Conservation (phyloP, 179 eudicot genomes). For the Silene vulgaris region DNA sequence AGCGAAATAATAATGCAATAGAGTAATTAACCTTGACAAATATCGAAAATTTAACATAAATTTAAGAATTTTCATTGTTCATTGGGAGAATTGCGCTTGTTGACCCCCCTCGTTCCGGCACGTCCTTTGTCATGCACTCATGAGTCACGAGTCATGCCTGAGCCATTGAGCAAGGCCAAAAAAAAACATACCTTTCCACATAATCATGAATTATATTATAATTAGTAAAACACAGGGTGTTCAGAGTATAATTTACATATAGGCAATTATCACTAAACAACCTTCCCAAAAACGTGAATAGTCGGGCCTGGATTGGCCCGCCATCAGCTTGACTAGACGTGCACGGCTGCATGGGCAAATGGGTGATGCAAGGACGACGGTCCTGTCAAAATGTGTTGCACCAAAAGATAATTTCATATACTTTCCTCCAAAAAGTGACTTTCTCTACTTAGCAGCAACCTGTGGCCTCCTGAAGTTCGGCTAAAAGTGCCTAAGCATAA, state of each 20-base stretch:
- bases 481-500: no score
- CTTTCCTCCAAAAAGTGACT: neutral
- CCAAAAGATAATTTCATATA: constrained; percentile 3
- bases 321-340: neutral
- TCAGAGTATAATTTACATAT: neutral
- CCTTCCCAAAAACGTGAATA: neutral
- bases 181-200: no score
- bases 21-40: no score
- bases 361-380: neutral
- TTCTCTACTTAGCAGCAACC: neutral
- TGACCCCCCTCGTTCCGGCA: no score
- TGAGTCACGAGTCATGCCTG: no score
- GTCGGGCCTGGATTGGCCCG: neutral
- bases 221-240: neutral
- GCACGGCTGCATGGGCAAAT: neutral
- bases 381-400: neutral
- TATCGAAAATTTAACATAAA: no score
- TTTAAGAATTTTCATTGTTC: no score
- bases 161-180: no score
- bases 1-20: no score
- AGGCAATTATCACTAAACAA: neutral
- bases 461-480: neutral
- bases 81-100: no score
- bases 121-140: no score
- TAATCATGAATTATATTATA: neutral